These are phyloP conservation scores for Cylindricascospora bacillispora DNA, from an alignment of 1,139 yeast genomes.

Conservation along the genomic window DNA sequence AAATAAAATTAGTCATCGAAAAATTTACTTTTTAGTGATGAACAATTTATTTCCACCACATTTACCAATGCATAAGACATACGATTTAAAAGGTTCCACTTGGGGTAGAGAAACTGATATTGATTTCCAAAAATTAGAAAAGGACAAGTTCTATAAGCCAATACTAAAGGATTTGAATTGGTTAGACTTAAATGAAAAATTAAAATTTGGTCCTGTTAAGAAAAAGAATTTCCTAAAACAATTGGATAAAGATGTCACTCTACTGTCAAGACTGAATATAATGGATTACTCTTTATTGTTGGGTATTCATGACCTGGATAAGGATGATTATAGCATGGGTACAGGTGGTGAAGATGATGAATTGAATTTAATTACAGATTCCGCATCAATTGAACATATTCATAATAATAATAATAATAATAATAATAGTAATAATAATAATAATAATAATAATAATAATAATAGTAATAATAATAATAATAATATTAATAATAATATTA, in stretches of 20 bases:
- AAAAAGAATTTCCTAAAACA: constrained; percentile 50
- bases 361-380: constrained; percentile 1
- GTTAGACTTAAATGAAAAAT: constrained; percentile 50
- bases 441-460: too few species aligned
- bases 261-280: constrained; percentile 62
- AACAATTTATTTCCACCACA: constrained; percentile 94
- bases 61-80: constrained; percentile 72
- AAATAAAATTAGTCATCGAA: constrained; percentile 40
- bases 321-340: constrained; percentile 11
- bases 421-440: too few species aligned
- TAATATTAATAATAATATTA: constrained; percentile 21
- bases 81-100: constrained; percentile 88
- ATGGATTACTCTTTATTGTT: constrained; percentile 91
- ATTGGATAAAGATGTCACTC: constrained; percentile 57
- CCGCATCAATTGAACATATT: constrained; percentile 1
- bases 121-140: constrained; percentile 11
- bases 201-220: constrained; percentile 65
- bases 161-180: constrained; percentile 82
- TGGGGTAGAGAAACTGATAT: constrained; percentile 57
- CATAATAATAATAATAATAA: constrained; percentile 2
- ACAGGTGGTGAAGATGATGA: constrained; percentile 1
- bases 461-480: too few species aligned
- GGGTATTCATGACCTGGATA: constrained; percentile 69
- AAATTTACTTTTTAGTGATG: constrained; percentile 92
- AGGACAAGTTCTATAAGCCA: constrained; percentile 17